These are phyloP conservation scores for Stemphylium lycopersici DNA, from an alignment of 2,329 filamentous ascomycete genomes.

Conservation along the genomic window DNA sequence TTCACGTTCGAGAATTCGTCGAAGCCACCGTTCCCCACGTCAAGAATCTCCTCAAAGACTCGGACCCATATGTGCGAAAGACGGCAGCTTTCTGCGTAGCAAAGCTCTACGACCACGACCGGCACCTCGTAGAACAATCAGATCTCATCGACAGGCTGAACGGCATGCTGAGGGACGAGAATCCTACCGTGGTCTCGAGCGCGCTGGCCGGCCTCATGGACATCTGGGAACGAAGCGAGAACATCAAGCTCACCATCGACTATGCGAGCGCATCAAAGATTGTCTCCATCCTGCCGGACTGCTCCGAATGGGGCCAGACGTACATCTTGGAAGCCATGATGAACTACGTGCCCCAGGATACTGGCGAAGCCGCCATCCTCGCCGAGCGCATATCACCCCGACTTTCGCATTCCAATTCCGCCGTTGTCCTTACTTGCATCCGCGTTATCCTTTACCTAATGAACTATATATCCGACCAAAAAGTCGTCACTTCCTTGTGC, in stretches of 20 bases:
- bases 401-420: constrained; percentile 94
- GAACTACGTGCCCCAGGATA: constrained; percentile 95
- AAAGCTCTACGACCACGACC: constrained; percentile 97
- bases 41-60: constrained; percentile 80
- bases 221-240: constrained; percentile 97
- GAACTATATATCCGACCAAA: constrained; percentile 96
- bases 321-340: constrained; percentile 98
- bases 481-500: constrained; percentile 83
- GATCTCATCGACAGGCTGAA: constrained; percentile 94
- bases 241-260: constrained; percentile 97
- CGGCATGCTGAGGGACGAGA: constrained; percentile 88
- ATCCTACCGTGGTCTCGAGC: constrained; percentile 95
- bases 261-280: constrained; percentile 98
- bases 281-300: constrained; percentile 93
- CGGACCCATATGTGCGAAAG: constrained; percentile 95
- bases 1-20: constrained; percentile 95
- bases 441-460: constrained; percentile 95
- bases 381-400: constrained; percentile 95
- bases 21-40: constrained; percentile 86
- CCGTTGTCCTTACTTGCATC: constrained; percentile 94
- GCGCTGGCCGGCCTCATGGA: constrained; percentile 91
- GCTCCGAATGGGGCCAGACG: constrained; percentile 98
- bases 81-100: constrained; percentile 96
- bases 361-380: constrained; percentile 82
- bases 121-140: constrained; percentile 83